Evolutionary conservation across 1,284 basidiomycete species (phyloP).

Genomic region (Grifola frondosa): DNA sequence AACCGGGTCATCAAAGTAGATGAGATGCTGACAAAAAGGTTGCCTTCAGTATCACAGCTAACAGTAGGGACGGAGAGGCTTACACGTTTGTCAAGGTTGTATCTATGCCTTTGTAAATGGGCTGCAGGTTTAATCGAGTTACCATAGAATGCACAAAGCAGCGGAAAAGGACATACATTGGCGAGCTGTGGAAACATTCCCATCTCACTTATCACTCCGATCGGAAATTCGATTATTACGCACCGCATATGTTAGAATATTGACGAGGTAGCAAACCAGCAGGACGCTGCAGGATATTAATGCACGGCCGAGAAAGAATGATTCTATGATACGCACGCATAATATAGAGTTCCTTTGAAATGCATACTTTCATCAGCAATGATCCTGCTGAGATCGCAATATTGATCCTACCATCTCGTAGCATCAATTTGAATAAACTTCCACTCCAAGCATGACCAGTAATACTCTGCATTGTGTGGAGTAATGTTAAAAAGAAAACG

Average conservation of each 20-base stretch:
- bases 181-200: conserved; percentile 4
- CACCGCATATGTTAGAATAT: conserved; percentile 9
- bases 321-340: background rate
- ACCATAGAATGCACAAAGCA: background rate
- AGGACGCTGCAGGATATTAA: conserved; percentile 2
- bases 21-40: conserved; percentile 4
- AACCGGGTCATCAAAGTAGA: conserved; percentile 9
- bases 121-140: background rate
- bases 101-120: conserved; percentile 10
- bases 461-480: background rate
- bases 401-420: conserved; percentile 5
- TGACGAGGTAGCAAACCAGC: conserved; percentile 4
- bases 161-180: background rate
- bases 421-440: conserved; percentile 4
- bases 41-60: no score
- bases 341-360: conserved; percentile 1
- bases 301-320: background rate
- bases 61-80: background rate
- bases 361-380: background rate
- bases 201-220: no score
- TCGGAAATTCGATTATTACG: no score
- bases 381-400: background rate
- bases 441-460: conserved; percentile 3
- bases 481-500: conserved; percentile 8
- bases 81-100: conserved; percentile 13